phyloP scores from a whole-genome alignment of 306 rosid genomes.

The Cicer bijugum region DNA sequence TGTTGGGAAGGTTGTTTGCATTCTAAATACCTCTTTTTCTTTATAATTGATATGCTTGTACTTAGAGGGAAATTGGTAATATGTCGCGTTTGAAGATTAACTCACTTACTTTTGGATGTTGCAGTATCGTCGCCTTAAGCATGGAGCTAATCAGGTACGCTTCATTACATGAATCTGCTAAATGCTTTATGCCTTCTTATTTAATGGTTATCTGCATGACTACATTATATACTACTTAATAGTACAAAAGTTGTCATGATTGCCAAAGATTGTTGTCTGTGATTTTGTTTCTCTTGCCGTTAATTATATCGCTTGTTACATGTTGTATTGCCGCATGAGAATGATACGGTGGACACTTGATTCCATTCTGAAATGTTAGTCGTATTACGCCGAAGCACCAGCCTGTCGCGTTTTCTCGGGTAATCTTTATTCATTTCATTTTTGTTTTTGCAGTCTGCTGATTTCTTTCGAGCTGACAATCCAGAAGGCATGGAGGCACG shows the following conservation, averaged over 20 bases:
- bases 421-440: constrained; percentile 32
- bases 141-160: constrained; percentile 87
- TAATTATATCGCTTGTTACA: constrained; percentile 6
- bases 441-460: constrained; percentile 79
- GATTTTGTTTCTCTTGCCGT: constrained; percentile 1
- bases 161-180: constrained; percentile 32
- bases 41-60: constrained; percentile 37
- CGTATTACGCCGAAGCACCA: constrained; percentile 33
- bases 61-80: constrained; percentile 34
- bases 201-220: not conserved
- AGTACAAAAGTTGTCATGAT: constrained; percentile 4
- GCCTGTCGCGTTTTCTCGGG: constrained; percentile 34
- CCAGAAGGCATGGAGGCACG: constrained; percentile 98
- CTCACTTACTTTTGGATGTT: constrained; percentile 47
- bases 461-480: constrained; percentile 95
- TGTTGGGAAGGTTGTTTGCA: constrained; percentile 85
- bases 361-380: constrained; percentile 12
- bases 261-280: constrained; percentile 14
- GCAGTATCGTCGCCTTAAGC: constrained; percentile 98
- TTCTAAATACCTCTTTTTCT: constrained; percentile 46
- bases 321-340: not conserved
- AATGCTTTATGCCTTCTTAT: constrained; percentile 37
- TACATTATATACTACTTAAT: constrained; percentile 30
- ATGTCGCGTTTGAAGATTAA: constrained; percentile 41
- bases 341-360: constrained; percentile 4